Evolutionary conservation across 352 stramenopile genomes (phyloP), one percentile per base, ranked within the genome.

Genomic region (Pilasporangium apinafurcum): DNA sequence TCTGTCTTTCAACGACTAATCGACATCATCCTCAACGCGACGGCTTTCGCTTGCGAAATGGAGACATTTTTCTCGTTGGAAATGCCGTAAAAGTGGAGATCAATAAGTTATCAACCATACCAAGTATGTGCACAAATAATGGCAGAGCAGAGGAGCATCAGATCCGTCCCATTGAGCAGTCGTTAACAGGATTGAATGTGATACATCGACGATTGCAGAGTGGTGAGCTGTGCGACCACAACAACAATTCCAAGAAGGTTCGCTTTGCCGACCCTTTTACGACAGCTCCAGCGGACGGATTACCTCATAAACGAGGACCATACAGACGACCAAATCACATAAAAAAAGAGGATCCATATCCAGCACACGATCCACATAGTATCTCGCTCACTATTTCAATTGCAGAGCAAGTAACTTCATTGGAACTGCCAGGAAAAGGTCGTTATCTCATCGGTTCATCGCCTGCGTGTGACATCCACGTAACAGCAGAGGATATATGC

Each of bases 1-100:
- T 89, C n/a, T 89, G 77, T 32, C 61, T 89, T n/a, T 75, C 52
- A 10, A 89, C 77, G 7, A 74, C 62, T 5, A 70, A 68, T n/a
- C 68, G 77, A 1, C 73, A 86, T 25, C 77, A 78, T 26, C 68
- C 73, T 1, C 77, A 89, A 48, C 69, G 77, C 22, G 71, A 89
- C 34, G 77, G 77, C 1, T 89, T 79, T 24, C 74, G 73, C 10
- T 37, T 89, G 29, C 71, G 62, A 13, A 30, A 33, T 24, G 72
- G 67, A 14, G 73, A 89, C 26, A 64, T 57, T 2, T 68, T 89
- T 27, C 29, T 66, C 10, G 49, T 89, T 2, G 73, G 77, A 0
- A 48, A 48, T 17, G 54, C 32, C 31, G 41, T 22, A 40, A 56
- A 37, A 34, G 25, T 61, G 22, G 22, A 45, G 20, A 53, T 68